phyloP scores from a whole-genome alignment of 1,139 yeast species.

The Lodderomyces margitis region DNA sequence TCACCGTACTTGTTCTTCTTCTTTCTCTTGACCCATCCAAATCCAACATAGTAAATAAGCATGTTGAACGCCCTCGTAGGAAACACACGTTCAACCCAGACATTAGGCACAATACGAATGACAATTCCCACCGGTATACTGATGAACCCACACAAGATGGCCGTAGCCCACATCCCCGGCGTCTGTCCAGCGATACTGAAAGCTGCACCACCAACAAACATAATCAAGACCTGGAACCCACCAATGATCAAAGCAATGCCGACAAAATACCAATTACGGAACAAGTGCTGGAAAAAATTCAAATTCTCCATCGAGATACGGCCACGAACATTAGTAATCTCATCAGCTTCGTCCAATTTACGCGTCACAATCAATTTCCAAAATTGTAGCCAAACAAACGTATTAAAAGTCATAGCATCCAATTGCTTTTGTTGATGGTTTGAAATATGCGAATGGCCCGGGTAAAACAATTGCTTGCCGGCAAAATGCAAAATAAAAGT shows the following conservation, averaged over 20 bases:
- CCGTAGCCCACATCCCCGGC: conserved; percentile 86
- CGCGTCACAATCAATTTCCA: conserved; percentile 91
- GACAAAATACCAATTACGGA: conserved; percentile 79
- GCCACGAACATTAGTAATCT: conserved; percentile 52
- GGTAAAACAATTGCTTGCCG: conserved; percentile 62
- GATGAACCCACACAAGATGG: conserved; percentile 76
- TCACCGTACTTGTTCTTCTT: conserved; percentile 17
- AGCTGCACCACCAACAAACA: conserved; percentile 98
- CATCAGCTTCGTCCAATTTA: conserved; percentile 86
- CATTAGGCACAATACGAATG: conserved; percentile 80
- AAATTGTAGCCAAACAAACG: conserved; percentile 97
- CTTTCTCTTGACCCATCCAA: conserved; percentile 40
- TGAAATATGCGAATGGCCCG: conserved; percentile 30
- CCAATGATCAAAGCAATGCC: conserved; percentile 70
- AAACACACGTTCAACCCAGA: conserved; percentile 65
- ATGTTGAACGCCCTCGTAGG: conserved; percentile 58
- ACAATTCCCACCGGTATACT: conserved; percentile 79
- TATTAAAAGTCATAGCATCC: conserved; percentile 85
- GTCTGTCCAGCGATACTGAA: conserved; percentile 79
- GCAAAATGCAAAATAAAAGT: conserved; percentile 82
- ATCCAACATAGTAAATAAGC: conserved; percentile 47
- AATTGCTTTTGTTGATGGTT: conserved; percentile 57
- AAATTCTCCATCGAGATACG: conserved; percentile 61
- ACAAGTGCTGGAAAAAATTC: conserved; percentile 79
- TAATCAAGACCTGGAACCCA: conserved; percentile 80